phyloP scores from a whole-genome alignment of 176 grass and related monocot genomes.

The Eleusine indica region DNA sequence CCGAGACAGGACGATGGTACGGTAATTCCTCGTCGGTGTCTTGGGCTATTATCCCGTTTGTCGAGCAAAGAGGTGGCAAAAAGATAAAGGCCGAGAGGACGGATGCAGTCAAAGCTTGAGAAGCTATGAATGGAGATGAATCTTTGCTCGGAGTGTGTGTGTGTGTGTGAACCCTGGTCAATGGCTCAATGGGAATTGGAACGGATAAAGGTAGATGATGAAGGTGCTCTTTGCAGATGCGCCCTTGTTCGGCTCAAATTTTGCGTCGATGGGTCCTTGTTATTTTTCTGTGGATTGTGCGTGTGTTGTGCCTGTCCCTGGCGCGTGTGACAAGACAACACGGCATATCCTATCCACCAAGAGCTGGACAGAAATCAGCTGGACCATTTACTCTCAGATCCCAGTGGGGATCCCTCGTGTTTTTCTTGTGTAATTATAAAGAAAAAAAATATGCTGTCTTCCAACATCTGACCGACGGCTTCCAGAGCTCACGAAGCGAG shows the following conservation, averaged over 20 bases:
- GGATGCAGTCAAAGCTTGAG: background rate
- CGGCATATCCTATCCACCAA: background rate
- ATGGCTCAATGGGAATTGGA: background rate
- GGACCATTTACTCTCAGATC: slow-evolving; percentile 8
- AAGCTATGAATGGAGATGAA: background rate
- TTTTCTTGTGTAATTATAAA: too few relatives aligned
- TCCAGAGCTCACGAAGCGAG: too few relatives aligned
- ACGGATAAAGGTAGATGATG: too few relatives aligned
- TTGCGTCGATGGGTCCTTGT: too few relatives aligned
- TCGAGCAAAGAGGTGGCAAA: slow-evolving; percentile 16
- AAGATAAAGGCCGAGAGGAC: background rate
- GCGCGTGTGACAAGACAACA: background rate
- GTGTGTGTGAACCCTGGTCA: background rate
- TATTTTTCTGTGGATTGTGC: too few relatives aligned
- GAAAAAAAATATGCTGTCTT: too few relatives aligned
- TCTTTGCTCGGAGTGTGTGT: too few relatives aligned
- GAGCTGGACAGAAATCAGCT: background rate
- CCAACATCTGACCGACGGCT: too few relatives aligned
- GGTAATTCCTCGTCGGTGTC: too few relatives aligned
- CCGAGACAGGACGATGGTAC: background rate
- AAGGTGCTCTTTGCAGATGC: too few relatives aligned
- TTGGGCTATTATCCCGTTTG: slow-evolving; percentile 34
- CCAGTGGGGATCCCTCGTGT: background rate
- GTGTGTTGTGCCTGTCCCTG: background rate
- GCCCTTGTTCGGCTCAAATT: too few relatives aligned